These are phyloP conservation scores for Alternaria dauci DNA, from an alignment of 2,329 filamentous ascomycete genomes.

Conservation along the genomic window DNA sequence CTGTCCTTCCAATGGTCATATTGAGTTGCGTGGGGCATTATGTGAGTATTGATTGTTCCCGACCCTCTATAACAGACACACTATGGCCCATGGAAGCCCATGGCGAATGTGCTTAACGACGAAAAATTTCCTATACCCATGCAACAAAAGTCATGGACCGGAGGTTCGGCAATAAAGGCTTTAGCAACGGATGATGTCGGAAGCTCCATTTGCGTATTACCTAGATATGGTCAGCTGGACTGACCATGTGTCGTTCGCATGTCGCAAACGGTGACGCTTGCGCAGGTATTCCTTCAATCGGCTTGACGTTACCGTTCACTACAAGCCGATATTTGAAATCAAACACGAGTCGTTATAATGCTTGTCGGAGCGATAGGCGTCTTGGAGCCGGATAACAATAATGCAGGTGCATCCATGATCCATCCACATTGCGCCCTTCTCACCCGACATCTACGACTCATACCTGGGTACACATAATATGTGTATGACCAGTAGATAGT, in stretches of 20 bases:
- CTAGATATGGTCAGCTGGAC: slow-evolving; percentile 1
- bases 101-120: not conserved
- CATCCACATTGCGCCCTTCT: slow-evolving; percentile 1
- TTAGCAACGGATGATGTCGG: slow-evolving; percentile 5
- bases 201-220: not conserved
- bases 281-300: slow-evolving; percentile 5
- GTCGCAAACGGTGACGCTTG: slow-evolving; percentile 15
- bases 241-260: slow-evolving; percentile 16
- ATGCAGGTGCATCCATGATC: not conserved
- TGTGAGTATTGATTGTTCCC: not conserved
- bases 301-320: not conserved
- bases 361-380: not conserved
- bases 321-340: not conserved
- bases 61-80: slow-evolving; percentile 6
- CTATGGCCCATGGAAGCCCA: not conserved
- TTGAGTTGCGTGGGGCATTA: slow-evolving; percentile 3
- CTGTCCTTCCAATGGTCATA: slow-evolving; percentile 5
- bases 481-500: slow-evolving; percentile 7
- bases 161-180: slow-evolving; percentile 5
- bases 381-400: not conserved
- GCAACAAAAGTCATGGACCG: slow-evolving; percentile 11
- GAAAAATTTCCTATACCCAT: slow-evolving; percentile 5
- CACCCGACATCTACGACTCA: not conserved
- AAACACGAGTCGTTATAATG: not conserved
- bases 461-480: not conserved